Conservation (phyloP, 2,329 filamentous ascomycete species). For the Volutella citrinella region DNA sequence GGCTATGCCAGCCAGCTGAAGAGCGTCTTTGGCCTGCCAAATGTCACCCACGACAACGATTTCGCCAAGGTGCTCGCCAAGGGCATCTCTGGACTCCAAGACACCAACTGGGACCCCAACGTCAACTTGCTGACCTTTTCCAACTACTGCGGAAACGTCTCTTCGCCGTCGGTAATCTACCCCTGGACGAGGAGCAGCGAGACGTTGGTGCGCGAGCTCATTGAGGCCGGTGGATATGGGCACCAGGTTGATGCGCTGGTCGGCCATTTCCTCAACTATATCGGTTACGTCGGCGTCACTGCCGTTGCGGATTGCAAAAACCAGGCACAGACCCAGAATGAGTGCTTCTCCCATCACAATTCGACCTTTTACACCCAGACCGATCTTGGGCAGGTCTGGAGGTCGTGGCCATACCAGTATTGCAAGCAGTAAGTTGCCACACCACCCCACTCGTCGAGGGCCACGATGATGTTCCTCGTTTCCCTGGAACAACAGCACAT, state of each 20-base stretch:
- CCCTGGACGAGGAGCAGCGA: constrained; percentile 36
- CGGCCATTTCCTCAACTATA: constrained; percentile 49
- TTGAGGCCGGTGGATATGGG: constrained; percentile 40
- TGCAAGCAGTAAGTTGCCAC: too few relatives aligned
- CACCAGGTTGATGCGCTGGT: constrained; percentile 35
- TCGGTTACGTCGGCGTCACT: constrained; percentile 40
- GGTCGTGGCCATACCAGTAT: too few relatives aligned
- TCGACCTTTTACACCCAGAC: too few relatives aligned
- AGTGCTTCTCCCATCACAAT: too few relatives aligned
- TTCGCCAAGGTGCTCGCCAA: constrained; percentile 43
- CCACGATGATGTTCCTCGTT: background rate
- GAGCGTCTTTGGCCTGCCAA: constrained; percentile 44
- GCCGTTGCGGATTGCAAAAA: constrained; percentile 27
- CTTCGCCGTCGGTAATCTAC: constrained; percentile 39
- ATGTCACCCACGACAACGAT: constrained; percentile 44
- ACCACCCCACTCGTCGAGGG: constrained; percentile 24
- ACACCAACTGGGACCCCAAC: constrained; percentile 52
- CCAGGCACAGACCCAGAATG: constrained; percentile 19
- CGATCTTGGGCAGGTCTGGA: too few relatives aligned
- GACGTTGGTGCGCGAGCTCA: constrained; percentile 35
- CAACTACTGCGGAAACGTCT: constrained; percentile 46
- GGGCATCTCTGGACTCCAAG: constrained; percentile 44
- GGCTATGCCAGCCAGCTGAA: constrained; percentile 46
- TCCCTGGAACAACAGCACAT: constrained; percentile 3
- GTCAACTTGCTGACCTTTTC: constrained; percentile 40